A percentile compares a stretch with the other conserved stretches of the same genome.
Evolutionary conservation across 257 asterid species (phyloP).

Genomic region (Osmanthus fragrans): DNA sequence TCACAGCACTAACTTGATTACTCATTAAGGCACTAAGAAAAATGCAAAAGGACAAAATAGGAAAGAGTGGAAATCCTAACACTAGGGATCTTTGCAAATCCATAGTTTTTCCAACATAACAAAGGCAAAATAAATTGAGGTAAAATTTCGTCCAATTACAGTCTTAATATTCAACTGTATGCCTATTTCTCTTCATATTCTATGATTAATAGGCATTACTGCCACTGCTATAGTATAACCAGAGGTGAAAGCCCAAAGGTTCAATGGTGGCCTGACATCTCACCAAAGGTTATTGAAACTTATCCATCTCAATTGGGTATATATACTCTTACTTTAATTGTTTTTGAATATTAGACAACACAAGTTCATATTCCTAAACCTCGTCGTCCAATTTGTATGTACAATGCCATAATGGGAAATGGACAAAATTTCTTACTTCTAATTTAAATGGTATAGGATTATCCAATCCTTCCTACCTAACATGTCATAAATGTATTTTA

Average conservation of each 20-base stretch:
- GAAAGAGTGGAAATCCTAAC: no score
- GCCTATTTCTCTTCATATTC: not conserved
- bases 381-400: no score
- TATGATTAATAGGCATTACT: not conserved
- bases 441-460: no score
- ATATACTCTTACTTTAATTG: no score
- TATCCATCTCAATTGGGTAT: not conserved
- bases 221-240: not conserved
- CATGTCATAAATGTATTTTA: not conserved
- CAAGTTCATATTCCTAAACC: no score
- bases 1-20: no score
- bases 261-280: not conserved
- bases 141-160: not conserved
- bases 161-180: not conserved
- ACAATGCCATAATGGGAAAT: no score
- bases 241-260: not conserved
- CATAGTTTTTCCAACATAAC: conserved; percentile 5
- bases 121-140: not conserved
- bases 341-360: no score
- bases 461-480: not conserved
- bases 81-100: not conserved
- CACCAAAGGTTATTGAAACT: not conserved
- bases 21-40: no score
- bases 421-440: no score
- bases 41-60: no score